A percentile compares a stretch with the other conserved stretches of the same genome.
Evolutionary conservation across 1,284 basidiomycete species (phyloP).

Genomic region (Thecaphora frezii): DNA sequence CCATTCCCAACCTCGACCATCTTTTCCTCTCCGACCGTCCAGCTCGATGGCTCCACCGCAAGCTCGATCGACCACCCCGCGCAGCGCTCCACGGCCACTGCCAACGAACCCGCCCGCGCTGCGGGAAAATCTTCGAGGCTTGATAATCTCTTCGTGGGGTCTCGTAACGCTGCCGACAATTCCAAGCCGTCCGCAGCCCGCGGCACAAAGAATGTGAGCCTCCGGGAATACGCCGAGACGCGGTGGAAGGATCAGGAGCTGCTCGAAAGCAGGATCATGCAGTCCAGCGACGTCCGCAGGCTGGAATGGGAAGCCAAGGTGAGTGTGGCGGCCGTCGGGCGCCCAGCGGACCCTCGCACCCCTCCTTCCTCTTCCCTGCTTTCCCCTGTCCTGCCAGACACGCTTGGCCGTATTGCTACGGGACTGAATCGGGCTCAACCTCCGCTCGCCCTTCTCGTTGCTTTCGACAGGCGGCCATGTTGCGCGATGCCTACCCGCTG

Average conservation of each 20-base stretch:
- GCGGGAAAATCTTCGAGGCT: constrained; percentile 2
- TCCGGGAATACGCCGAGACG: constrained; percentile 28
- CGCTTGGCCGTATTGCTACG: not conserved
- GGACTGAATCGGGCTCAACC: not conserved
- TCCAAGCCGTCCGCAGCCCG: constrained; percentile 12
- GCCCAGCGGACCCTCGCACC: not conserved
- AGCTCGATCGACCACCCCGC: not conserved
- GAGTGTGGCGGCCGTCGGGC: not conserved
- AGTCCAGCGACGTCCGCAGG: constrained; percentile 20
- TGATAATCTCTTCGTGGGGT: constrained; percentile 10
- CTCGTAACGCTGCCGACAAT: constrained; percentile 1
- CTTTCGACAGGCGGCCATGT: constrained; percentile 19
- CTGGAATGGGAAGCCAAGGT: constrained; percentile 46
- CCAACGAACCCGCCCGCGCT: not conserved
- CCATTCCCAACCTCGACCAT: not conserved
- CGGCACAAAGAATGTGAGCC: constrained; percentile 14
- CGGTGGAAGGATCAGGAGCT: constrained; percentile 23
- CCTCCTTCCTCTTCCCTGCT: not conserved
- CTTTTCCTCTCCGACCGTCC: not conserved
- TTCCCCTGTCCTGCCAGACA: not conserved
- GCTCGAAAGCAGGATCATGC: constrained; percentile 20
- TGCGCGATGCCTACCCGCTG: constrained; percentile 27
- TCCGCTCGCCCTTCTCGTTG: no score
- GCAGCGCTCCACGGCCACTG: not conserved
- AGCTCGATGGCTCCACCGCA: not conserved